Base-by-base conservation (phyloP, 73 alveolate genomes). In the Paramecium primaurelia region DNA sequence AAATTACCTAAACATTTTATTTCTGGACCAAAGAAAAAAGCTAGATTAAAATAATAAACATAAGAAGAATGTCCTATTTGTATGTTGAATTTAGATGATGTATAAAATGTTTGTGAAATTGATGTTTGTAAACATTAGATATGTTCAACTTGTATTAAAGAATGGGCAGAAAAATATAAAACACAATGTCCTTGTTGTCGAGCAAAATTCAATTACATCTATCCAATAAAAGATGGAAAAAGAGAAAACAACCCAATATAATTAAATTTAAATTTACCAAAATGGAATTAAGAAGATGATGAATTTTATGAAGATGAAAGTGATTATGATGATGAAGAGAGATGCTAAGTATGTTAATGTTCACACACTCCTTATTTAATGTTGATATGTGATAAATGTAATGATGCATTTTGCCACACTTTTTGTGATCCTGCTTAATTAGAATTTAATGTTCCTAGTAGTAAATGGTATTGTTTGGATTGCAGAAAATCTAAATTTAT, bases 111-210 rank as follows among this genome's bases (percentile, higher is more conserved):
- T 73, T 73, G 87, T 18, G 58, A 73, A 37, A 73, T 73, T 36
- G 87, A 34, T 73, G 34, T 59, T n/a, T 73, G 87, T 18, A 73
- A 73, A 73, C 87, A 73, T 73, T 73, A 37, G 26, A 18, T 73
- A 36, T 73, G 87, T 73, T 73, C 40, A 38, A 20, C 40, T 30
- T 73, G 87, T 73, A 73, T 73, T 4, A 73, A 12, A 73, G 59
- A 73, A 73, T 73, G 87, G 87, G 87, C 87, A 16, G 54, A 73
- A 73, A 73, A 73, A 73, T 73, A 73, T 38, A 73, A 73, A 73
- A 40, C 59, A 25, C 40, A 34, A 25, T 73, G 87, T 37, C 87
- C 87, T 30, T 73, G 58, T 73, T 73, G 87, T 73, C 54, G 87
- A 38, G 60, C 47, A 38, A 40, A 73, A 9, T 37, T 73, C 47